Base-by-base conservation (phyloP, 768 basidiomycete species). In the Panellus pusillus region DNA sequence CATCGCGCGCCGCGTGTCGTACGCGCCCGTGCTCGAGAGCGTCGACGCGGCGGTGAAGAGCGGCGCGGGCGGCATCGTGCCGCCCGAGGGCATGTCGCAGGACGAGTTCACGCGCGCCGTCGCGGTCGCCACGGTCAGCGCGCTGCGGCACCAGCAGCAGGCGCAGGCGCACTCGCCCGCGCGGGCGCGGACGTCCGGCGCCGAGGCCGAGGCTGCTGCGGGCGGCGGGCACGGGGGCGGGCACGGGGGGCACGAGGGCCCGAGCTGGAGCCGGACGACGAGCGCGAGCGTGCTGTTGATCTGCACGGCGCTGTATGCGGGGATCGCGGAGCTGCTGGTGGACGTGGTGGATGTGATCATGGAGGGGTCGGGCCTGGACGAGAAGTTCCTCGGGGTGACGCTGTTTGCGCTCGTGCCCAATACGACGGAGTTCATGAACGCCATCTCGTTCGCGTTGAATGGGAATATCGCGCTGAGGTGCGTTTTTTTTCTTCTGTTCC, bases 361-460 rank as follows among this genome's bases (percentile, higher is more conserved):
- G 18, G 75, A 90, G 61, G 93, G 85, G 19, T 93, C 93, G 0
- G 92, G 92, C 2, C 92, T 98, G 27, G 91, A 97, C 52, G 97
- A 98, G 67, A 99, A 99, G 68, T 95, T 98, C 78, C 80, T 99
- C 28, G 97, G 97, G 47, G 79, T 99, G 57, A 98, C 94, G 0
- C 79, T 99, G 9, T 98, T 99, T 66, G 97, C 97, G 8, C 81
- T 99, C 29, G 95, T 98, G 0, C 97, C 97, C 4, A 99, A 99
- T 66, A 97, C 95, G 4, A 98, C 97, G 2, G 97, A 99, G 71
- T 98, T 99, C 70, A 97, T 97, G 93, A 98, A 98, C 66, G 97
- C 97, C 45, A 94, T 98, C 56, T 96, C 94, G 3, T 99, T 99
- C 66, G 95, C 97, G 24, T 71, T 99, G 57, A 91, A 97, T 65